A percentile compares a stretch with the other conserved stretches of the same genome.
These are phyloP conservation scores for Aspergillus udagawae DNA, from an alignment of 2,329 filamentous ascomycete genomes.

Conservation along the genomic window DNA sequence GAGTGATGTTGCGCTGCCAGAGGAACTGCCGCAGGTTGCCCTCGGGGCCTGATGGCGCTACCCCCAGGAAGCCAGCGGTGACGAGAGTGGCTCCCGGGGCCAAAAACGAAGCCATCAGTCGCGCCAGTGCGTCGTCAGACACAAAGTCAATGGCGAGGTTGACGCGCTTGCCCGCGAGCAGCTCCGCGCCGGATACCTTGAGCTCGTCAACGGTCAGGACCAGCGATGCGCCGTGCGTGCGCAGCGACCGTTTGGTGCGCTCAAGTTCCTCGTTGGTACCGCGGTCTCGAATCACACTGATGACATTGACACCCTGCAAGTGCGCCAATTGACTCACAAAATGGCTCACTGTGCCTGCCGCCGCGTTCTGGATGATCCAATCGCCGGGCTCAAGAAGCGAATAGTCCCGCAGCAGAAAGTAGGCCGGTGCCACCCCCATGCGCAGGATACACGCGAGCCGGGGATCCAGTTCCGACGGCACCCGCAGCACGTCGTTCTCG, in stretches of 20 bases:
- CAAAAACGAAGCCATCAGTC: background rate
- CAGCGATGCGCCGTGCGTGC: background rate
- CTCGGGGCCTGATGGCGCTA: background rate
- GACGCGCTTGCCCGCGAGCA: background rate
- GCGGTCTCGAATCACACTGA: background rate
- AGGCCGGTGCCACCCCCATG: background rate
- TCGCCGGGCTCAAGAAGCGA: background rate
- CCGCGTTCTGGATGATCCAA: slow-evolving; percentile 3
- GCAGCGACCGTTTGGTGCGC: background rate
- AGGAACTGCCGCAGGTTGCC: background rate
- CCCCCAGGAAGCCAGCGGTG: background rate
- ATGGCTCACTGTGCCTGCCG: background rate
- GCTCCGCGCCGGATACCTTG: background rate
- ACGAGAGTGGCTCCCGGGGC: background rate
- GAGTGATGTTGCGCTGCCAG: background rate
- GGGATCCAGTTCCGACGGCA: background rate
- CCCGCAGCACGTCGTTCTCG: background rate
- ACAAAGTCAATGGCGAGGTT: background rate
- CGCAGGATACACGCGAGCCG: background rate
- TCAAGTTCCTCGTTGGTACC: background rate
- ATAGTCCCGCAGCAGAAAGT: slow-evolving; percentile 3
- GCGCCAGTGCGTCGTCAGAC: background rate
- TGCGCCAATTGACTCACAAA: background rate
- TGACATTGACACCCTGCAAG: background rate
- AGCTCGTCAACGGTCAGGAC: background rate